Conservation (phyloP, 1,284 basidiomycete species). For the Ceratobasidium papillatum region DNA sequence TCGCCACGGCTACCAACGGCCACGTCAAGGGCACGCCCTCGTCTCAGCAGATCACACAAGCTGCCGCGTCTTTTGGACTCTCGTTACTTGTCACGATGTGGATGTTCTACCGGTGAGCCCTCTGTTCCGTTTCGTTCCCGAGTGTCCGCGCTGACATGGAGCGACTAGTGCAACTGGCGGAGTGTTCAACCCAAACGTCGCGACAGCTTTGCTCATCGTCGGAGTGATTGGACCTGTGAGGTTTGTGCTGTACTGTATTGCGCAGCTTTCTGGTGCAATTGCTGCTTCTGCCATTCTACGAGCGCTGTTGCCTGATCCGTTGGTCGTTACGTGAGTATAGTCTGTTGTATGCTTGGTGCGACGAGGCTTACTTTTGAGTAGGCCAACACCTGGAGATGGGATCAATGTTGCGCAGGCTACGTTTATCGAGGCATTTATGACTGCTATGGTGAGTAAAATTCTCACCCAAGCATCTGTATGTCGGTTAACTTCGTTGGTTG, state of each 20-base stretch:
- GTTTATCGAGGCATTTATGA: slow-evolving; percentile 43
- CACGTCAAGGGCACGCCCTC: not conserved
- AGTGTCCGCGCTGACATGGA: not conserved
- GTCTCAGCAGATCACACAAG: not conserved
- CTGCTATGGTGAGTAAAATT: slow-evolving; percentile 34
- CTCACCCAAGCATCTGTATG: no score
- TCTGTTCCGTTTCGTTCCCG: not conserved
- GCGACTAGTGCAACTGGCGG: slow-evolving; percentile 37
- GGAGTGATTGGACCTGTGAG: slow-evolving; percentile 63
- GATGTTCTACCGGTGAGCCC: slow-evolving; percentile 7
- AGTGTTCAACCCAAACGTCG: slow-evolving; percentile 41
- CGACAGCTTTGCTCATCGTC: slow-evolving; percentile 50
- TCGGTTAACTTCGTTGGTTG: no score
- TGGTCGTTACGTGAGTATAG: slow-evolving; percentile 61
- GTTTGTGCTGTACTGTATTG: slow-evolving; percentile 51
- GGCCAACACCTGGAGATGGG: slow-evolving; percentile 31
- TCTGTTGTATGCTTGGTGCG: not conserved
- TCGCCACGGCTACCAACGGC: not conserved
- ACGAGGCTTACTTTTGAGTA: not conserved
- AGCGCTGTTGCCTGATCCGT: slow-evolving; percentile 64
- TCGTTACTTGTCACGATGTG: not conserved
- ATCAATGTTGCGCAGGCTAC: slow-evolving; percentile 40
- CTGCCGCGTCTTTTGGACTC: not conserved
- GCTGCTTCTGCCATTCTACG: slow-evolving; percentile 65
- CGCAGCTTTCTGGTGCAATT: slow-evolving; percentile 47